A percentile compares a stretch with the other conserved stretches of the same genome.
Evolutionary conservation across 331 rosid species (phyloP).

Genomic region (Saraca asoca): DNA sequence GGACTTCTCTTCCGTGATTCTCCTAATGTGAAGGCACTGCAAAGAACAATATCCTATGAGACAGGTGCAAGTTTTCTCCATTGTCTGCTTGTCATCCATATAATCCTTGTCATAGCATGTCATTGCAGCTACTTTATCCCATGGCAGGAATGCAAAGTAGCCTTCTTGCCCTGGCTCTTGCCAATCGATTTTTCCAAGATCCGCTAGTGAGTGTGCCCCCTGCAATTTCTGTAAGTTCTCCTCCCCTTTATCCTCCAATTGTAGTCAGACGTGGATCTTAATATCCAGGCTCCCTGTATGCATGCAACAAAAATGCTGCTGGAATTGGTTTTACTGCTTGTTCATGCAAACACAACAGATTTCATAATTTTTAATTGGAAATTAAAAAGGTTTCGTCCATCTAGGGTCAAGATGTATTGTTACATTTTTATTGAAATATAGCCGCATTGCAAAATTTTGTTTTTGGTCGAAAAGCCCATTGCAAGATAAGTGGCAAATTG

Average conservation of each 20-base stretch:
- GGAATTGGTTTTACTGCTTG: conserved; percentile 16
- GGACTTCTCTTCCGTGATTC: conserved; percentile 62
- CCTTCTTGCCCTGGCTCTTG: conserved; percentile 95
- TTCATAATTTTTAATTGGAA: background rate
- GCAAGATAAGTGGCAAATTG: conserved; percentile 30
- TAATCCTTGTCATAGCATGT: conserved; percentile 23
- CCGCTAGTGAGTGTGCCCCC: conserved; percentile 85
- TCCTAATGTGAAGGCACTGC: conserved; percentile 68
- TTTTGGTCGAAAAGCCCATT: conserved; percentile 4
- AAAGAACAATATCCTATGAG: conserved; percentile 88
- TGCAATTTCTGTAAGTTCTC: conserved; percentile 81
- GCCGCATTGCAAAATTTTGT: too few species aligned
- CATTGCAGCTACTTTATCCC: conserved; percentile 22
- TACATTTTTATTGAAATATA: conserved; percentile 7
- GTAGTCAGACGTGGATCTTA: background rate
- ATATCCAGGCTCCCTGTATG: background rate
- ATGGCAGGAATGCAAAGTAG: conserved; percentile 95
- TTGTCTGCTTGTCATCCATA: conserved; percentile 8
- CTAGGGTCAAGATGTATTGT: background rate
- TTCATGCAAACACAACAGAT: conserved; percentile 16
- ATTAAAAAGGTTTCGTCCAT: conserved; percentile 7
- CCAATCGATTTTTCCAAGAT: conserved; percentile 84
- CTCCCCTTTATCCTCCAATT: conserved; percentile 24
- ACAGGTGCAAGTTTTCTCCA: conserved; percentile 63
- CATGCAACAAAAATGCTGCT: conserved; percentile 5